phyloP scores from a whole-genome alignment of 257 asterid genomes.

The Avicennia marina region DNA sequence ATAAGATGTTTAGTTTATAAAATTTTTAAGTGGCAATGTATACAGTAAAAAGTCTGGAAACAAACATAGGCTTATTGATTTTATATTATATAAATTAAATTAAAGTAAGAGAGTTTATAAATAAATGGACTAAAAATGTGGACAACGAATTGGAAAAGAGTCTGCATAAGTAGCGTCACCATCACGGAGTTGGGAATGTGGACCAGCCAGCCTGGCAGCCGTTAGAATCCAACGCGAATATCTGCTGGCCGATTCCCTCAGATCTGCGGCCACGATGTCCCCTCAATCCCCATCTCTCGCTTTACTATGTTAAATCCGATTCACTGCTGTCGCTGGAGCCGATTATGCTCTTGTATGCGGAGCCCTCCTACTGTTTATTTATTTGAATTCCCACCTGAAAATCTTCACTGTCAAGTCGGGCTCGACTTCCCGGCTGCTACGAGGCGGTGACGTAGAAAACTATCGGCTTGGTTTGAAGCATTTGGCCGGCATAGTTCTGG shows the following conservation, averaged over 20 bases:
- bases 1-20: no score
- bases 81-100: no score
- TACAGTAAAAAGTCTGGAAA: no score
- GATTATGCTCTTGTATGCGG: neutral
- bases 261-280: slow-evolving; percentile 44
- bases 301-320: no score
- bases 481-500: slow-evolving; percentile 31
- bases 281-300: slow-evolving; percentile 10
- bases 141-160: no score
- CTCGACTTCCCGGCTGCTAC: slow-evolving; percentile 7
- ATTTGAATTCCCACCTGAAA: slow-evolving; percentile 2
- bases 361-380: neutral
- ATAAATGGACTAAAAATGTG: no score
- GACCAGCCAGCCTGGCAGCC: slow-evolving; percentile 36
- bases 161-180: neutral
- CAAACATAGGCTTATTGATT: no score
- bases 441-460: no score
- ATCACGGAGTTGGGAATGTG: slow-evolving; percentile 29
- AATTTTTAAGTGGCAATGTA: no score
- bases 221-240: slow-evolving; percentile 31
- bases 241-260: slow-evolving; percentile 26
- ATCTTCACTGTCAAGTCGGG: no score
- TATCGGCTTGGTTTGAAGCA: slow-evolving; percentile 11
- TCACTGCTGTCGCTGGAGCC: neutral
- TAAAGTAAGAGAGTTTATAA: no score